Evolutionary conservation across 148 eudicot genomes (phyloP).

Genomic region (Chenopodium quinoa): DNA sequence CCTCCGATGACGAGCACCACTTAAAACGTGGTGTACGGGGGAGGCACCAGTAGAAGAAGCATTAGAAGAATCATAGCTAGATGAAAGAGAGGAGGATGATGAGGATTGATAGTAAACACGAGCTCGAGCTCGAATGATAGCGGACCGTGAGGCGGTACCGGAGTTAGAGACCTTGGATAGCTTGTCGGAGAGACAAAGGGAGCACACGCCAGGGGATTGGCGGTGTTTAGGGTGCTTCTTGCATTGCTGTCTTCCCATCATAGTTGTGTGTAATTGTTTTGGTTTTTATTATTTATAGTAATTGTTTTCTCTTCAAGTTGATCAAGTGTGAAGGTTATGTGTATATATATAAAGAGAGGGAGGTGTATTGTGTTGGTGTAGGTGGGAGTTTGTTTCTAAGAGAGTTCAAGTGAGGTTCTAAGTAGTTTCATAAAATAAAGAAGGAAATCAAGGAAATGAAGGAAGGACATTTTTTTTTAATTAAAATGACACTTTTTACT

Average conservation of each 20-base stretch:
- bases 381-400: constrained; percentile 32
- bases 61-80: constrained; percentile 24
- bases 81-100: constrained; percentile 28
- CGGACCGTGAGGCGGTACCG: constrained; percentile 2
- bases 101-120: constrained; percentile 21
- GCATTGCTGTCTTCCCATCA: constrained; percentile 36
- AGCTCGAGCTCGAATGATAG: constrained; percentile 10
- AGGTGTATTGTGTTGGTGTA: background rate
- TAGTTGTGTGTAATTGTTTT: background rate
- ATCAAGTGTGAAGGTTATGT: constrained; percentile 1
- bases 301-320: background rate
- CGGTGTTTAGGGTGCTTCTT: constrained; percentile 78
- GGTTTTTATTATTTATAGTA: constrained; percentile 15
- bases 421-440: constrained; percentile 28
- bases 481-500: constrained; percentile 2
- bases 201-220: constrained; percentile 88
- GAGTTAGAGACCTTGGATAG: constrained; percentile 38
- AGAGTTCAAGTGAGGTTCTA: constrained; percentile 54
- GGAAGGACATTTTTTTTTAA: background rate
- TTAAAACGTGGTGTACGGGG: constrained; percentile 24
- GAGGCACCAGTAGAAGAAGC: constrained; percentile 41
- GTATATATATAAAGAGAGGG: background rate
- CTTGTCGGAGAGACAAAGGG: constrained; percentile 59
- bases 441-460: background rate
- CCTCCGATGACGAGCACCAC: constrained; percentile 13